Evolutionary conservation across 495 filamentous ascomycete genomes (phyloP), one percentile per base, ranked within the genome.

Genomic region (Physcia stellaris): DNA sequence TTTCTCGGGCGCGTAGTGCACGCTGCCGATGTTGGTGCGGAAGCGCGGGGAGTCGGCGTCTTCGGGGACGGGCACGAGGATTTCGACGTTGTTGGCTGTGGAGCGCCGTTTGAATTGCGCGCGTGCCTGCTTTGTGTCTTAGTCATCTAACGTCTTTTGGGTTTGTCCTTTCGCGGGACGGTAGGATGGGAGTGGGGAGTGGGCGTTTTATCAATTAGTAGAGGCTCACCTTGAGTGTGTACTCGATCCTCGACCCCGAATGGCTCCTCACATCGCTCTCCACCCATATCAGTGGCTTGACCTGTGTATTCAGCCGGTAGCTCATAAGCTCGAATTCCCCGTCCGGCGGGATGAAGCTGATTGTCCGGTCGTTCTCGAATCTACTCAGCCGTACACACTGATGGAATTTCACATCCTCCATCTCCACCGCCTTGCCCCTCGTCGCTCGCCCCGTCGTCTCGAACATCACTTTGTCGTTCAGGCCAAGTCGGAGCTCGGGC

Each of bases 401-500:
- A 62, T 99, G 92, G 61, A 99, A 99, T 54, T 96, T 99, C 54
- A 99, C 92, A 47, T 99, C 92, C 59, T 99, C 92, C 92, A 99
- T 99, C 61, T 99, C 92, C 38, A 99, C 88, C 9, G 90, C 83
- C 61, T 99, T 99, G 35, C 92, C 92, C 54, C 92, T 64, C 36
- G 86, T 94, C 6, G 92, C 86, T 37, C 92, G 72, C 11, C 92
- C 92, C 6, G 92, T 99, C 22, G 85, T 90, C 64, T 99, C 92
- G 54, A 99, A 99, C 92, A 99, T 99, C 50, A 83, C 92, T 58
- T 99, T 99, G 62, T 99, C 92, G 66, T 99, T 99, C 48, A 99
- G 58, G 0, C 92, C 92, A 29, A 99, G 58, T 34, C 92, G 81
- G 49, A 99, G 63, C 57, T 99, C 92, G 5, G 92, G 92, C 92